Evolutionary conservation across 345 rosid species (phyloP).

Genomic region (Eucalyptus paniculata): DNA sequence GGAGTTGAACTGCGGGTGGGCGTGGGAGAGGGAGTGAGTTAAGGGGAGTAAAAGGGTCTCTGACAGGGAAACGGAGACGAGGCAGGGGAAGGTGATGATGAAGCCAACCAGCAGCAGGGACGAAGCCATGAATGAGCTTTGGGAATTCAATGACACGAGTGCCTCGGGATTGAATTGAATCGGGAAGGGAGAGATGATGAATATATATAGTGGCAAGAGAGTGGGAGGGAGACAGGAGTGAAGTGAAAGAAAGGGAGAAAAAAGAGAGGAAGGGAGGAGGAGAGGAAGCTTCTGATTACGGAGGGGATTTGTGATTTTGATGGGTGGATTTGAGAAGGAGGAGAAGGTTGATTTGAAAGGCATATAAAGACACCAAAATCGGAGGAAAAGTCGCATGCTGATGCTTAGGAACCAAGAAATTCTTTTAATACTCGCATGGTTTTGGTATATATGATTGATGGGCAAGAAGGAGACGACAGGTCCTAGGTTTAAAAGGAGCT

Average conservation of each 20-base stretch:
- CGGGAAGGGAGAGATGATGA: neutral
- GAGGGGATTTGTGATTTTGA: neutral
- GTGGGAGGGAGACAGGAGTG: neutral
- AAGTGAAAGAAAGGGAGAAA: neutral
- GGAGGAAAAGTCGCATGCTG: neutral
- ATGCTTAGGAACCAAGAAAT: neutral
- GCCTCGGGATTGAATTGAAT: neutral
- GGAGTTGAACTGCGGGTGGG: constrained; percentile 23
- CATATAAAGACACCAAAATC: neutral
- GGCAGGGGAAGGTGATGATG: neutral
- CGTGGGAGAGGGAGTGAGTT: constrained; percentile 50
- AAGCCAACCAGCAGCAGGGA: neutral
- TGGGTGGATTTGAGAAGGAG: neutral
- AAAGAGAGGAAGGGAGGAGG: neutral
- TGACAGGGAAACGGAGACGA: neutral
- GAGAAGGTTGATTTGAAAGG: neutral
- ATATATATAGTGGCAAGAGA: neutral
- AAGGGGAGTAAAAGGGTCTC: constrained; percentile 34
- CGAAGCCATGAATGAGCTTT: neutral
- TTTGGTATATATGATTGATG: neutral
- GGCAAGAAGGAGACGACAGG: neutral
- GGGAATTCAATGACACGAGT: neutral
- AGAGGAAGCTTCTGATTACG: neutral
- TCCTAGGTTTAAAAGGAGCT: neutral
- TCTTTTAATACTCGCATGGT: neutral